phyloP scores from a whole-genome alignment of 2,329 filamentous ascomycete genomes.

The Monosporascus sp. region DNA sequence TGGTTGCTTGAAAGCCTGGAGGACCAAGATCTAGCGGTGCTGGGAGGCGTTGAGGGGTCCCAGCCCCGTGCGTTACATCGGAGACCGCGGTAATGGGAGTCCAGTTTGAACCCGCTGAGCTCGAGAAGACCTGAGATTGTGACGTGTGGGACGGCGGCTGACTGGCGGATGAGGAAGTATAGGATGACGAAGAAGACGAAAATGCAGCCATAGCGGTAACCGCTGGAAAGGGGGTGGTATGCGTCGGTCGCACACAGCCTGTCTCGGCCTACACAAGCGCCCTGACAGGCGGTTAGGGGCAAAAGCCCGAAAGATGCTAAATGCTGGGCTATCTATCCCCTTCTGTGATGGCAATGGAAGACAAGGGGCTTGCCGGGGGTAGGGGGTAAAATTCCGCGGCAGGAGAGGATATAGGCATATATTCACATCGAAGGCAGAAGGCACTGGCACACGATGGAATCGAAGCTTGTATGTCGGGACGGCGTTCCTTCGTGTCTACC shows the following conservation, averaged over 20 bases:
- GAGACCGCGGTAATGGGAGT: conserved; percentile 45
- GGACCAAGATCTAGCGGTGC: conserved; percentile 46
- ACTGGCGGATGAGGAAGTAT: conserved; percentile 38
- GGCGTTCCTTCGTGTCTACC: neutral
- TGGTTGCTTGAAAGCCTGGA: conserved; percentile 50
- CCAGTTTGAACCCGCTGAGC: conserved; percentile 40
- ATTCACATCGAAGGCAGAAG: neutral
- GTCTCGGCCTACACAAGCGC: neutral
- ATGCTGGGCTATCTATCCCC: neutral
- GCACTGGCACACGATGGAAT: neutral
- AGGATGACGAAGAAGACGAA: conserved; percentile 34
- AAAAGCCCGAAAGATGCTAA: neutral
- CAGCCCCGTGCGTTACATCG: conserved; percentile 34
- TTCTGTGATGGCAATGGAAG: too few relatives aligned
- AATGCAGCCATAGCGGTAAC: conserved; percentile 6
- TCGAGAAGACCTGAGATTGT: conserved; percentile 35
- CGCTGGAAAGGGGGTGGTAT: neutral
- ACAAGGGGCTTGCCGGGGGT: too few relatives aligned
- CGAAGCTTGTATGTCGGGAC: neutral
- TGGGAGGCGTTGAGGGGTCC: conserved; percentile 36
- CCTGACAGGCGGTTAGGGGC: neutral
- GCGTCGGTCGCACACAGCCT: neutral
- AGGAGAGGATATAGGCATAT: neutral
- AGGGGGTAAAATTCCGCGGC: too few relatives aligned
- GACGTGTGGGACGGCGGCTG: conserved; percentile 20